Conservation (phyloP, 2,329 filamentous ascomycete genomes). For the Zalaria obscura region DNA sequence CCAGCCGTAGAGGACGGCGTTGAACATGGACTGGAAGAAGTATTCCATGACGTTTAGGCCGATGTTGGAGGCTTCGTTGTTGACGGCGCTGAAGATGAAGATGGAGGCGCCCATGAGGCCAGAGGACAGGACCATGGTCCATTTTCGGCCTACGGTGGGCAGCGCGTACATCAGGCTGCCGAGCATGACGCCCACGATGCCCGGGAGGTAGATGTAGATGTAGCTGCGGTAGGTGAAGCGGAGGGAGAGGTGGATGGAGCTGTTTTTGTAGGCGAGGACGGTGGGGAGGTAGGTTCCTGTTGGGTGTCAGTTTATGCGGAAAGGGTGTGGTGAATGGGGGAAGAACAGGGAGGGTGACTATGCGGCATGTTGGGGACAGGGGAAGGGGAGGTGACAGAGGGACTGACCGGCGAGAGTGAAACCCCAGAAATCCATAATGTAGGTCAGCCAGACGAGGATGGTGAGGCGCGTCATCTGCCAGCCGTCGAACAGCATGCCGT, state of each 20-base stretch:
- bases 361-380: neutral
- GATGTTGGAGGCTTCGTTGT: slow-evolving; percentile 31
- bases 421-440: slow-evolving; percentile 37
- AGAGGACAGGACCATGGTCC: slow-evolving; percentile 29
- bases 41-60: slow-evolving; percentile 38
- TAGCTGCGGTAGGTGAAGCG: slow-evolving; percentile 37
- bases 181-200: slow-evolving; percentile 36
- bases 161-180: slow-evolving; percentile 36
- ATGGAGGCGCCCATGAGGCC: slow-evolving; percentile 30
- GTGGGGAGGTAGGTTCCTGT: slow-evolving; percentile 33
- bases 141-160: slow-evolving; percentile 28
- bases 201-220: slow-evolving; percentile 40
- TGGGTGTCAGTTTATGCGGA: neutral
- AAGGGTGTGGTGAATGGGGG: neutral
- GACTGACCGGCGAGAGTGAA: slow-evolving; percentile 31
- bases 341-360: neutral
- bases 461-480: slow-evolving; percentile 30
- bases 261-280: slow-evolving; percentile 39
- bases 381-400: neutral
- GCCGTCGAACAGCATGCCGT: slow-evolving; percentile 30
- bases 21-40: slow-evolving; percentile 39
- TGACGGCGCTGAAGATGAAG: slow-evolving; percentile 31
- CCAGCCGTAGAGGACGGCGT: slow-evolving; percentile 37
- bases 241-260: slow-evolving; percentile 27
- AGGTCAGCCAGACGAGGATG: slow-evolving; percentile 34